These are phyloP conservation scores for Senecio squalidus DNA, from an alignment of 140 eudicot species.

Conservation along the genomic window DNA sequence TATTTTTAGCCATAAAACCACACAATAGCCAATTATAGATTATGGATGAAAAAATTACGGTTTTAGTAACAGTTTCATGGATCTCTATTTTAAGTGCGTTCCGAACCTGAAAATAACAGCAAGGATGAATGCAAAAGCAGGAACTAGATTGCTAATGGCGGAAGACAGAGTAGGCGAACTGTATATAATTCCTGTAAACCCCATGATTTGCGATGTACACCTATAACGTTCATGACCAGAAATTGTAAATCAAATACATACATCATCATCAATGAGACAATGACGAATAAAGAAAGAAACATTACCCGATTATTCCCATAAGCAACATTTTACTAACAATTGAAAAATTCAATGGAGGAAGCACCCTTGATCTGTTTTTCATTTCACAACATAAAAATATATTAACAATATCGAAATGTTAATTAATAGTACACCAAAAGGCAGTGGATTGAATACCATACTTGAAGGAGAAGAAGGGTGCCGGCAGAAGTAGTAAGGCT, in stretches of 20 bases:
- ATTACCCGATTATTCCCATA: constrained; percentile 67
- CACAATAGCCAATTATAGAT: too few relatives aligned
- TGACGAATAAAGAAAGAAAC: neutral
- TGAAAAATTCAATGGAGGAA: constrained; percentile 64
- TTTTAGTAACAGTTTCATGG: neutral
- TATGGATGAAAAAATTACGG: too few relatives aligned
- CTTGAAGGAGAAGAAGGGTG: constrained; percentile 69
- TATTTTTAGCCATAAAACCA: constrained; percentile 27
- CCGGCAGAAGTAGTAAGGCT: constrained; percentile 70
- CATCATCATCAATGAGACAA: neutral
- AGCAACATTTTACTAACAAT: constrained; percentile 53
- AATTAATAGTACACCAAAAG: too few relatives aligned
- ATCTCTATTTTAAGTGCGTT: neutral
- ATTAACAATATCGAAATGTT: neutral
- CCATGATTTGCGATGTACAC: constrained; percentile 71
- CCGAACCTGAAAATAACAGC: constrained; percentile 81
- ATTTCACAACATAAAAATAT: neutral
- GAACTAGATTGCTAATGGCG: constrained; percentile 82
- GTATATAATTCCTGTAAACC: constrained; percentile 71
- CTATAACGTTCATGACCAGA: constrained; percentile 29
- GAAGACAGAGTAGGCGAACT: constrained; percentile 92
- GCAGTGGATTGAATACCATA: too few relatives aligned
- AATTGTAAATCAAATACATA: neutral
- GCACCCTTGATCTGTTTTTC: constrained; percentile 49
- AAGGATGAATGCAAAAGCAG: constrained; percentile 81